Percentiles rank a stretch among this genome's conserved stretches.
These are phyloP conservation scores for Kwoniella sp. DNA, from an alignment of 768 basidiomycete genomes.

Conservation along the genomic window DNA sequence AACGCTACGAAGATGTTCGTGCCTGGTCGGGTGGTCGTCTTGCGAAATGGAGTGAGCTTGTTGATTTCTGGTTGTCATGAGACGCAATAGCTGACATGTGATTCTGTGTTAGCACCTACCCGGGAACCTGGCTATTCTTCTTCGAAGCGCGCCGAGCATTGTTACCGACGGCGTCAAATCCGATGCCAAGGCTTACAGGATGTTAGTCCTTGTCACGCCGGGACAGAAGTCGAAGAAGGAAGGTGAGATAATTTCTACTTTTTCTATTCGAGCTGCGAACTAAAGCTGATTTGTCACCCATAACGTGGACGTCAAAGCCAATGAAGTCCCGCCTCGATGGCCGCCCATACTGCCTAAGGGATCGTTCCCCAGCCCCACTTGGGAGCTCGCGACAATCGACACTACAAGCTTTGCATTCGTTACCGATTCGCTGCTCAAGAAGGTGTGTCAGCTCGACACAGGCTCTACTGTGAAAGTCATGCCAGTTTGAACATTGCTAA, in stretches of 20 bases:
- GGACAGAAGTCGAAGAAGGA: conserved; percentile 63
- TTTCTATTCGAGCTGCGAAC: too few relatives aligned
- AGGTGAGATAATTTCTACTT: conserved; percentile 61
- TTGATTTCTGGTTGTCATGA: neutral
- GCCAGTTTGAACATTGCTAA: neutral
- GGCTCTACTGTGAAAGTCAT: too few relatives aligned
- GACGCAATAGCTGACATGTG: neutral
- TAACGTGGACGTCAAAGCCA: conserved; percentile 26
- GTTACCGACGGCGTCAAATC: conserved; percentile 38
- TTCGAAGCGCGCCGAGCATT: conserved; percentile 59
- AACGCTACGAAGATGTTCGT: conserved; percentile 70
- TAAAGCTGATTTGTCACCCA: neutral
- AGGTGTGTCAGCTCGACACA: conserved; percentile 4
- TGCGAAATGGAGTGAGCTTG: conserved; percentile 73
- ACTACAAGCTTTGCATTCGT: conserved; percentile 75
- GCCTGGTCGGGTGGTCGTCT: conserved; percentile 76
- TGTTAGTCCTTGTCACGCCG: conserved; percentile 71
- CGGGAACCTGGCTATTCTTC: conserved; percentile 68
- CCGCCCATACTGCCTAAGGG: conserved; percentile 63
- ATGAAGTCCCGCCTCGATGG: conserved; percentile 75
- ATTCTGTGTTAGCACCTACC: conserved; percentile 68
- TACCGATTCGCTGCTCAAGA: conserved; percentile 71
- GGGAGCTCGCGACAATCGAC: conserved; percentile 69
- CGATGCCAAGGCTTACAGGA: conserved; percentile 61
- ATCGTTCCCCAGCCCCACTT: conserved; percentile 63